Percentiles rank a stretch among this genome's conserved stretches.
Conservation (phyloP, 2,329 filamentous ascomycete genomes). For the Monosporascus sp. region DNA sequence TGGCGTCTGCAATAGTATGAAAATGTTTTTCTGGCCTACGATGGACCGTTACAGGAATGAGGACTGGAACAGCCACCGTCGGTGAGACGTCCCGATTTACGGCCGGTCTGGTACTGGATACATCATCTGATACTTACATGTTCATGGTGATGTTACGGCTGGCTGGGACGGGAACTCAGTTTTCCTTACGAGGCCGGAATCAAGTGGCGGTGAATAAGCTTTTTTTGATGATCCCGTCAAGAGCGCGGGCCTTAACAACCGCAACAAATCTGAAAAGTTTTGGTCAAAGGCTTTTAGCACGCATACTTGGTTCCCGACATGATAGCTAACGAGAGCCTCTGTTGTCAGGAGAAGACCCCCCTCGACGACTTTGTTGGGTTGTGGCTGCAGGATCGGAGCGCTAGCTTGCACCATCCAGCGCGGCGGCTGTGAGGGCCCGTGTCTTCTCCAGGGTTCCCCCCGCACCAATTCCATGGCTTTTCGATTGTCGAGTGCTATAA, state of each 20-base stretch:
- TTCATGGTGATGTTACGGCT: background rate
- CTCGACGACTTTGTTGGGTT: background rate
- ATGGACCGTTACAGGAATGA: too few relatives aligned
- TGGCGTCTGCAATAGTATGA: background rate
- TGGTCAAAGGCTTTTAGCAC: background rate
- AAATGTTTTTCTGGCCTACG: background rate
- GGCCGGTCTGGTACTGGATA: background rate
- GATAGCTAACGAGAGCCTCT: background rate
- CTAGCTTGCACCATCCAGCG: background rate
- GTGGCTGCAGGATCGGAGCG: background rate
- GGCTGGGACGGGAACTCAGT: background rate
- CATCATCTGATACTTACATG: background rate
- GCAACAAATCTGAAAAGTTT: background rate
- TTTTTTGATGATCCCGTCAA: background rate
- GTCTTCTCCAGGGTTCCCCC: background rate
- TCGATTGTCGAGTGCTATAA: background rate
- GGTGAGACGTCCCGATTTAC: background rate
- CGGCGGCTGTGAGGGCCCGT: background rate
- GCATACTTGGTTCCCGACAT: background rate
- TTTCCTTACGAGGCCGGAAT: background rate
- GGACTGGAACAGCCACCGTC: background rate
- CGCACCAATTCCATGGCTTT: background rate
- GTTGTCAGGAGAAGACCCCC: background rate
- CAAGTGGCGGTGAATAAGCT: background rate
- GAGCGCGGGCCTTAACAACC: background rate